Conservation (phyloP, 148 eudicot species). For the Camellia japonica region DNA sequence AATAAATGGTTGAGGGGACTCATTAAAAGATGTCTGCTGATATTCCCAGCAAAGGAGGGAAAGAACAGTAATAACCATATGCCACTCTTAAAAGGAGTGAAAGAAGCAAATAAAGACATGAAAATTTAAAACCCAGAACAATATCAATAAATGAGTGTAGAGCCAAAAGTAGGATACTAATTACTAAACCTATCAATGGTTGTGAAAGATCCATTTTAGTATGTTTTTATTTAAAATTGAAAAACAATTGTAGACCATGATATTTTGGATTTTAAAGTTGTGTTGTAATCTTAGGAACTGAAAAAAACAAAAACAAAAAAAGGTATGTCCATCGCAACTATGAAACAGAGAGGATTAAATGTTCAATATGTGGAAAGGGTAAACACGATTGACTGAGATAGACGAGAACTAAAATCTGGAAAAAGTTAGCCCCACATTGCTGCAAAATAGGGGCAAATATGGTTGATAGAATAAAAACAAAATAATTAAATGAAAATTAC, state of each 20-base stretch:
- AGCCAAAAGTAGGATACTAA: background rate
- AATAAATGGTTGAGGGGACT: slow-evolving; percentile 25
- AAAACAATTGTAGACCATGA: too few relatives aligned
- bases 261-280: too few relatives aligned
- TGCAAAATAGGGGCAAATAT: slow-evolving; percentile 4
- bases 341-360: too few relatives aligned
- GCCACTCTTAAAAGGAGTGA: slow-evolving; percentile 13
- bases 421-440: background rate
- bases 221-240: too few relatives aligned
- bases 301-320: too few relatives aligned
- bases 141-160: slow-evolving; percentile 1
- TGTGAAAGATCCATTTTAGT: too few relatives aligned
- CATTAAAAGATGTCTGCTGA: slow-evolving; percentile 12
- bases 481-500: background rate
- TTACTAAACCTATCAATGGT: too few relatives aligned
- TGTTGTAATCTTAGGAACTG: too few relatives aligned
- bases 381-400: background rate
- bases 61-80: slow-evolving; percentile 7
- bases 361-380: background rate
- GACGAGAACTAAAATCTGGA: background rate
- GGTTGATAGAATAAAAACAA: background rate
- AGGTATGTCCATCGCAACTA: too few relatives aligned
- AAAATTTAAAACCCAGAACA: background rate
- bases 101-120: background rate
- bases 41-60: background rate